phyloP scores from a whole-genome alignment of 768 basidiomycete species.

The Leccinum subgranulosum region DNA sequence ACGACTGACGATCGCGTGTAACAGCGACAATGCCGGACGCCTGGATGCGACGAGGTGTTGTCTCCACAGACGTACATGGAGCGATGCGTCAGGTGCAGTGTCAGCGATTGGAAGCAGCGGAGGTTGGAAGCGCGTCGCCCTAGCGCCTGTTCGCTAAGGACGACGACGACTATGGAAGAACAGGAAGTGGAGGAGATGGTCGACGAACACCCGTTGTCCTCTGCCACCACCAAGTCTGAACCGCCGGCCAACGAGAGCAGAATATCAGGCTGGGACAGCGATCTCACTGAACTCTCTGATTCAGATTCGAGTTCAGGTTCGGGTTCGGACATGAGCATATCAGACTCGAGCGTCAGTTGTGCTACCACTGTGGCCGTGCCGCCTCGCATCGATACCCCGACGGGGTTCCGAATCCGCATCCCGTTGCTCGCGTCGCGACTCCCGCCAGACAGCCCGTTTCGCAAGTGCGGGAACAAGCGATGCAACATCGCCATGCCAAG shows the following conservation, averaged over 20 bases:
- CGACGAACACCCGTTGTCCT: background rate
- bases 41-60: constrained; percentile 15
- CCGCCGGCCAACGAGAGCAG: background rate
- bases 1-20: background rate
- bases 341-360: no score
- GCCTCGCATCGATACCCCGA: background rate
- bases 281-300: constrained; percentile 22
- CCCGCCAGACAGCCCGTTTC: constrained; percentile 3
- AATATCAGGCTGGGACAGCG: constrained; percentile 23
- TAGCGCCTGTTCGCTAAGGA: background rate
- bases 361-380: background rate
- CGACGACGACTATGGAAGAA: background rate
- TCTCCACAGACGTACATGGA: constrained; percentile 2
- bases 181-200: background rate
- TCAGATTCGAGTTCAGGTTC: constrained; percentile 4
- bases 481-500: constrained; percentile 34
- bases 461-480: constrained; percentile 33
- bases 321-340: background rate
- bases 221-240: background rate
- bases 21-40: constrained; percentile 16
- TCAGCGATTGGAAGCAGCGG: constrained; percentile 19
- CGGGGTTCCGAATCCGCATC: constrained; percentile 18
- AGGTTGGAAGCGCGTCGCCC: background rate
- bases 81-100: constrained; percentile 19
- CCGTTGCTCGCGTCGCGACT: constrained; percentile 20